Conservation (phyloP, 129 eudicot genomes). For the Lactuca saligna region DNA sequence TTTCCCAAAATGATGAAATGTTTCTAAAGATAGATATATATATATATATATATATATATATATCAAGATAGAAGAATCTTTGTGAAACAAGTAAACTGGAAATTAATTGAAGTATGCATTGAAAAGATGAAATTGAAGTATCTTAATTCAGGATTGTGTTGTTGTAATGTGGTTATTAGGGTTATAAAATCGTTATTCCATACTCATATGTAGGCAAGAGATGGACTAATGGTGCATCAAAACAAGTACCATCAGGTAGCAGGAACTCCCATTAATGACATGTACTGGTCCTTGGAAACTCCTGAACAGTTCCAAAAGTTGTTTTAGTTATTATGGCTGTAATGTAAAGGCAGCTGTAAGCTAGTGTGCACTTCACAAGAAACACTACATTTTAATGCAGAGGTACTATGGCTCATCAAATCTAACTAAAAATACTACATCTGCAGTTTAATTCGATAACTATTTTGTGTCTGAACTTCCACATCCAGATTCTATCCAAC, state of each 20-base stretch:
- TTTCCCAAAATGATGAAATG: not conserved
- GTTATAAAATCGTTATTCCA: slow-evolving; percentile 5
- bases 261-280: slow-evolving; percentile 53
- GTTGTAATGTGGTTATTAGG: not conserved
- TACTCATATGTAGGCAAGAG: slow-evolving; percentile 59
- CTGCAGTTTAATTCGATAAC: slow-evolving; percentile 7
- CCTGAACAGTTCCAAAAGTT: slow-evolving; percentile 22
- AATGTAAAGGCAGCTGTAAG: not conserved
- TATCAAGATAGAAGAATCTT: not conserved
- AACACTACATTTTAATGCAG: too few relatives aligned
- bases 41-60: too few relatives aligned
- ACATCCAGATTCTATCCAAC: slow-evolving; percentile 44
- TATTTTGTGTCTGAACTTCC: slow-evolving; percentile 1
- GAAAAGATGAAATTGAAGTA: slow-evolving; percentile 5
- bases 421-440: not conserved
- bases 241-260: slow-evolving; percentile 63
- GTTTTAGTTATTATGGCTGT: slow-evolving; percentile 19
- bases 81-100: not conserved
- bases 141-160: not conserved
- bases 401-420: not conserved
- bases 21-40: not conserved
- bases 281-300: slow-evolving; percentile 22
- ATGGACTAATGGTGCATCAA: slow-evolving; percentile 56
- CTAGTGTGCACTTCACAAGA: not conserved
- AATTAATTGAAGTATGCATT: not conserved